Base-by-base conservation (phyloP, 352 stramenopile genomes). In the Pythium volutum region DNA sequence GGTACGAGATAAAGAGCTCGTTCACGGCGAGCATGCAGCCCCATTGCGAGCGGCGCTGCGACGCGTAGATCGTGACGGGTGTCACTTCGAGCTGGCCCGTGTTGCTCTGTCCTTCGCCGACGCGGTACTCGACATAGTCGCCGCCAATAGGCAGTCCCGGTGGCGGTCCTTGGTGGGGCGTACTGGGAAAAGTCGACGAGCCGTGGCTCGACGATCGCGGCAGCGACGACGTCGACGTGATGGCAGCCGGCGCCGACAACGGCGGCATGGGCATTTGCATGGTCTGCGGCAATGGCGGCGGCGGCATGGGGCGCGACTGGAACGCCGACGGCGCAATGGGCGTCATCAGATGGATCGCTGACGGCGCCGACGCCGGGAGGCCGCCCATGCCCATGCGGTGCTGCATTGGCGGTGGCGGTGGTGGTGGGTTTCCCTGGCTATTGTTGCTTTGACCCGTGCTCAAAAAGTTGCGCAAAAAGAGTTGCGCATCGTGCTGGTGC, bases 1-100 rank as follows among this genome's bases (percentile, higher is more conserved):
- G 85, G 69, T 94, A 94, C 65, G 82, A 90, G 55, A 94, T 92
- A 69, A 90, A 94, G 36, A 92, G 70, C 42, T 91, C 75, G 59
- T 89, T 94, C 34, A 94, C 81, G 11, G 79, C 87, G 27, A 94
- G 84, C 36, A 94, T 73, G 58, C 72, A 89, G 12, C 85, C 85
- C 41, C 86, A 63, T 59, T 86, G 77, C 50, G 83, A 89, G 52
- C 71, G 77, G 34, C 85, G 80, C 70, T 89, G 77, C 53, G 85
- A 94, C 33, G 71, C 81, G 60, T 94, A 94, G 49, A 92, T 69
- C 66, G 83, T 92, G 61, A 94, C 90, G 0, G 82, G 82, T 69
- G 82, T 91, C 23, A 92, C 85, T 70, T 94, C 85, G n/a, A 94
- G 67, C 34, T 83, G 84, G 23, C 76, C 70, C 29, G 71, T 88